Evolutionary conservation across 2,329 filamentous ascomycete species (phyloP).

Genomic region (Emmonsiellopsis sp.): DNA sequence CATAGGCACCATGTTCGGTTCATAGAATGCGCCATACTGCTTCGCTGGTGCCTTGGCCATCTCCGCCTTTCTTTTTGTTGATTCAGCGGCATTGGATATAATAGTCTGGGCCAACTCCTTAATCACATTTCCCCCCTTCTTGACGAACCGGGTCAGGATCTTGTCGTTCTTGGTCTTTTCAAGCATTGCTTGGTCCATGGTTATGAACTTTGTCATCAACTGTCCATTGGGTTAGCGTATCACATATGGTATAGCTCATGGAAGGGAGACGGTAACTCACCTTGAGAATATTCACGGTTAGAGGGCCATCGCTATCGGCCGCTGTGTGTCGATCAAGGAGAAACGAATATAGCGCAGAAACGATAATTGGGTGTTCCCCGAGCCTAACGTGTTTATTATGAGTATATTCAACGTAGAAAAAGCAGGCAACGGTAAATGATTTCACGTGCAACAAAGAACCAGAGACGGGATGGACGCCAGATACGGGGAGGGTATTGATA

Average conservation of each 20-base stretch:
- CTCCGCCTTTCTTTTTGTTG: conserved; percentile 36
- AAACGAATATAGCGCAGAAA: conserved; percentile 41
- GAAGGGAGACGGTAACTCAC: conserved; percentile 20
- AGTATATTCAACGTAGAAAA: conserved; percentile 8
- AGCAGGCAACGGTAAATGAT: neutral
- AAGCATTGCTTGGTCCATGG: conserved; percentile 48
- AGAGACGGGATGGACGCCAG: neutral
- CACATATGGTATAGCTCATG: neutral
- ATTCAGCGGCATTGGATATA: conserved; percentile 38
- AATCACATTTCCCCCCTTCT: conserved; percentile 49
- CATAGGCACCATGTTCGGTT: neutral
- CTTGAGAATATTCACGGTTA: conserved; percentile 38
- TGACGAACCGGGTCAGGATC: conserved; percentile 48
- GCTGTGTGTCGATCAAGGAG: conserved; percentile 41
- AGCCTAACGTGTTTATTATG: conserved; percentile 31
- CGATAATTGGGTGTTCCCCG: conserved; percentile 40
- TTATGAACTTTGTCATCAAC: conserved; percentile 47
- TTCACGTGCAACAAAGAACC: neutral
- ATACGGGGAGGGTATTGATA: neutral
- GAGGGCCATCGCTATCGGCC: conserved; percentile 36
- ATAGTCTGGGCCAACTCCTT: conserved; percentile 49
- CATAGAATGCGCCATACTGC: conserved; percentile 5
- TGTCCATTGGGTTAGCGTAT: conserved; percentile 23
- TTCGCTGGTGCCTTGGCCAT: conserved; percentile 22
- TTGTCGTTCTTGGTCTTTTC: conserved; percentile 54